Evolutionary conservation across 2,329 filamentous ascomycete genomes (phyloP), one percentile per base, ranked within the genome.

Genomic region (Boeremia lycopersici): DNA sequence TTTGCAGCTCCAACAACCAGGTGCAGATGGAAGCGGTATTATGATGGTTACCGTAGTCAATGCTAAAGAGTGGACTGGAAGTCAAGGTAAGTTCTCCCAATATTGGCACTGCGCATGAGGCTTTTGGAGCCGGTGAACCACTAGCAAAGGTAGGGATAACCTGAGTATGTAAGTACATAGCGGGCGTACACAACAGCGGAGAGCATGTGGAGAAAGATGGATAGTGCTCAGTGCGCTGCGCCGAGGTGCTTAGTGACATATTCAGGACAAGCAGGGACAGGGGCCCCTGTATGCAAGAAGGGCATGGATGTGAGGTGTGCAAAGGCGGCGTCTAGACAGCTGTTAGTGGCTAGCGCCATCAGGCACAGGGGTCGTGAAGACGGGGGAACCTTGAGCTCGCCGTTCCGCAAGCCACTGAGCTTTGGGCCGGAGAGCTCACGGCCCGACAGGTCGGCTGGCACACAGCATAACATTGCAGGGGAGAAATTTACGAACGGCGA

Each of bases 131-230:
- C 55, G 61, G 60, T 52, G 62, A 59, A 59, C 63, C 58, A 62
- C 60, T 60, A 63, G 54, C 54, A 66, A 51, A 55, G 42, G 69
- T 72, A 67, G 71, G 72, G 70, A 69, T 70, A 56, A 62, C 65
- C 67, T 68, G 61, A 60, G 59, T 64, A 64, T 61, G 63, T 69
- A 71, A 64, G 66, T 65, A 62, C 65, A 64, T 59, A 62, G 60
- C 61, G 56, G 53, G 62, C 60, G 60, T 65, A 65, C 61, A 70
- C 61, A 59, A 61, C 59, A 67, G 64, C 63, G 65, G 61, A 69
- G 65, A 67, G 68, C 64, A 65, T 73, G 71, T 74, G 72, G 70
- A 72, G 70, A 70, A 63, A 60, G 63, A 63, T 62, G 66, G 64
- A 68, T 65, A 67, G 68, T 70, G 69, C 66, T 62, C 67, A 64